Evolutionary conservation across 2,329 filamentous ascomycete species (phyloP).

Genomic region (Teratosphaeria gauchensis): DNA sequence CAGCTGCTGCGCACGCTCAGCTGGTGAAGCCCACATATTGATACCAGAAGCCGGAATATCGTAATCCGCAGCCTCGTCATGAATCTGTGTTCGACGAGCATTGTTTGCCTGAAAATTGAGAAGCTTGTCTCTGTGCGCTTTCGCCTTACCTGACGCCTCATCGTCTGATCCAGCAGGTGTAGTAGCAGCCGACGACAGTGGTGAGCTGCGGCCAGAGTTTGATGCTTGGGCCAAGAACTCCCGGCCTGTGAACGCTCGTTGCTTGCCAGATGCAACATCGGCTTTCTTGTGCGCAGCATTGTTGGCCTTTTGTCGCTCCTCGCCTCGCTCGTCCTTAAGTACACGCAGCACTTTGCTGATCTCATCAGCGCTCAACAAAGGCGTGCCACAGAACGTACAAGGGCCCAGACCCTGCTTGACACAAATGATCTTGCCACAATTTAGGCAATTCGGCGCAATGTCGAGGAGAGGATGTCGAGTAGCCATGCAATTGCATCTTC

Average conservation of each 20-base stretch:
- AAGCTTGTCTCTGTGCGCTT: slow-evolving; percentile 70
- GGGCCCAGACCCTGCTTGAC: slow-evolving; percentile 88
- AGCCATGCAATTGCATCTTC: slow-evolving; percentile 80
- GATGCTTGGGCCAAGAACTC: slow-evolving; percentile 24
- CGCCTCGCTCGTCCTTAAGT: slow-evolving; percentile 73
- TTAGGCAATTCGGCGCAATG: slow-evolving; percentile 87
- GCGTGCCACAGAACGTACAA: slow-evolving; percentile 77
- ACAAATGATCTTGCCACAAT: slow-evolving; percentile 91
- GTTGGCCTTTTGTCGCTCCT: slow-evolving; percentile 76
- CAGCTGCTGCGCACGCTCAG: slow-evolving; percentile 71
- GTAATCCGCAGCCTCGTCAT: slow-evolving; percentile 74
- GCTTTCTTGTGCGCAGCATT: slow-evolving; percentile 58
- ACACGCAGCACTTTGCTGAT: slow-evolving; percentile 78
- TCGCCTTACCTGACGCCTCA: slow-evolving; percentile 55
- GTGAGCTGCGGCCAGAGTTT: slow-evolving; percentile 26
- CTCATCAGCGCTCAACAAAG: slow-evolving; percentile 62
- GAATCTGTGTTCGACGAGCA: slow-evolving; percentile 69
- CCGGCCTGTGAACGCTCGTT: slow-evolving; percentile 26
- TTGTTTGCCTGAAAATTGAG: slow-evolving; percentile 79
- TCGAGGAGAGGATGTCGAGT: slow-evolving; percentile 76
- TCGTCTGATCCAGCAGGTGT: slow-evolving; percentile 21
- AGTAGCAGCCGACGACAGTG: slow-evolving; percentile 24
- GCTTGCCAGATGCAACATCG: slow-evolving; percentile 45
- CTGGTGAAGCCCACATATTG: slow-evolving; percentile 75
- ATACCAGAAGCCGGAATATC: slow-evolving; percentile 52